Evolutionary conservation across 208 protist species (phyloP), one percentile per base, ranked within the genome.

Genomic region (Angomonas ambiguus): DNA sequence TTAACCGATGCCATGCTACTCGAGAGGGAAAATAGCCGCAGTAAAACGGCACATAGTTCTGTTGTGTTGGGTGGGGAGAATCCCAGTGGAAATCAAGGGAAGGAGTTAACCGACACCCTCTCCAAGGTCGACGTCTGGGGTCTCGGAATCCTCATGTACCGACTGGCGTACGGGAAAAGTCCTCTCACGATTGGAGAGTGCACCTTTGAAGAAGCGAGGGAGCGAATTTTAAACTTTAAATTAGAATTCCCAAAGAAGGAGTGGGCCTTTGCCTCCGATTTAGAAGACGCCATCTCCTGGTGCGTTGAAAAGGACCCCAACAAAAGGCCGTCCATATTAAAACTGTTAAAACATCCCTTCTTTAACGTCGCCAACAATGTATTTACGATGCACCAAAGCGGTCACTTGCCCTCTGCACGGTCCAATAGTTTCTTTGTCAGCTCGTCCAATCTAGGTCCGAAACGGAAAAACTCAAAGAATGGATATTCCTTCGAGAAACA

Each of bases 141-240:
- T 24, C 86, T 91, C 61, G 88, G 88, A 28, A 53, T 91, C 5
- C 71, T 95, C 42, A 87, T 95, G 84, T 95, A 92, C 64, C 82
- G 75, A 20, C 77, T 95, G 41, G 85, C 84, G 2, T 95, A 88
- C 67, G 85, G 82, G 18, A 35, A 22, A 6, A 74, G 85, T 5
- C 83, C 83, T 11, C 68, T 91, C 59, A 69, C 77, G 49, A 87
- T 92, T 58, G 83, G 79, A 13, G 78, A 87, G 34, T 77, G 74
- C 34, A 71, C 72, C 49, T 86, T 80, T 65, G 70, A 75, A 20
- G 71, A 87, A 48, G 85, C 87, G 34, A 55, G 68, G 35, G 38
- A 85, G 38, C 49, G 28, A 24, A 55, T 95, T 24, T 45, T 79
- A 31, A 58, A 64, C 22, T 68, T 41, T 32, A 57, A 83, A 35